A percentile compares a stretch with the other conserved stretches of the same genome.
Evolutionary conservation across 768 basidiomycete genomes (phyloP).

Genomic region (Heimioporus sp.): DNA sequence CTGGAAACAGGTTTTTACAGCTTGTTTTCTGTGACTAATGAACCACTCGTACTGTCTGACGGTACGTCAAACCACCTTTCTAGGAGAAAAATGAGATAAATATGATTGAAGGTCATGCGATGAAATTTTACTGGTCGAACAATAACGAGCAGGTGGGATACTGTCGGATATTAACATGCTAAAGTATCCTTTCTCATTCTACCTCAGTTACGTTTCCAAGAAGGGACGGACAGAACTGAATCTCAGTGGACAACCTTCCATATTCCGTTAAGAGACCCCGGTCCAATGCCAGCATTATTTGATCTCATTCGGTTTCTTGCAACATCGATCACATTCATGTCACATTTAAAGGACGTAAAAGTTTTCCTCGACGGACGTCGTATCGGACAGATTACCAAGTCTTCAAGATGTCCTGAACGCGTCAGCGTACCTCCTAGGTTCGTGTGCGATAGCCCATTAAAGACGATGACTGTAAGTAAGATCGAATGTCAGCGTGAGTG

Average conservation of each 20-base stretch:
- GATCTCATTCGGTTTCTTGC: slow-evolving; percentile 87
- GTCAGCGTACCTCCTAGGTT: slow-evolving; percentile 56
- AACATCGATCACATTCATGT: slow-evolving; percentile 92
- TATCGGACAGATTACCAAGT: slow-evolving; percentile 62
- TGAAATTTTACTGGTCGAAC: slow-evolving; percentile 89
- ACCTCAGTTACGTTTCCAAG: slow-evolving; percentile 67
- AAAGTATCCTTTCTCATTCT: not conserved
- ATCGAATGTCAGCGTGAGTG: slow-evolving; percentile 39
- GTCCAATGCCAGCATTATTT: slow-evolving; percentile 70
- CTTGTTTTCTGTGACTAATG: slow-evolving; percentile 76
- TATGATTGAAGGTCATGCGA: slow-evolving; percentile 61
- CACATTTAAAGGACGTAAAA: slow-evolving; percentile 65
- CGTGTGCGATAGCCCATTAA: slow-evolving; percentile 45
- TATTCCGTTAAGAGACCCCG: slow-evolving; percentile 77
- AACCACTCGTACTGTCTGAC: slow-evolving; percentile 74
- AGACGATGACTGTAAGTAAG: slow-evolving; percentile 57
- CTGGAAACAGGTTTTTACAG: slow-evolving; percentile 59
- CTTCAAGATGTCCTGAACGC: slow-evolving; percentile 43
- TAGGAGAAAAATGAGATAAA: slow-evolving; percentile 9
- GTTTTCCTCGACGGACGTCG: slow-evolving; percentile 76
- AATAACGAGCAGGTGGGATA: slow-evolving; percentile 65
- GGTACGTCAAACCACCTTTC: slow-evolving; percentile 34
- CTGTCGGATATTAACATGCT: not conserved
- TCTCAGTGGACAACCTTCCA: slow-evolving; percentile 64
- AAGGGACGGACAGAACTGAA: slow-evolving; percentile 51